Base-by-base conservation (phyloP, 257 asterid genomes). In the Solanum verrucosum region DNA sequence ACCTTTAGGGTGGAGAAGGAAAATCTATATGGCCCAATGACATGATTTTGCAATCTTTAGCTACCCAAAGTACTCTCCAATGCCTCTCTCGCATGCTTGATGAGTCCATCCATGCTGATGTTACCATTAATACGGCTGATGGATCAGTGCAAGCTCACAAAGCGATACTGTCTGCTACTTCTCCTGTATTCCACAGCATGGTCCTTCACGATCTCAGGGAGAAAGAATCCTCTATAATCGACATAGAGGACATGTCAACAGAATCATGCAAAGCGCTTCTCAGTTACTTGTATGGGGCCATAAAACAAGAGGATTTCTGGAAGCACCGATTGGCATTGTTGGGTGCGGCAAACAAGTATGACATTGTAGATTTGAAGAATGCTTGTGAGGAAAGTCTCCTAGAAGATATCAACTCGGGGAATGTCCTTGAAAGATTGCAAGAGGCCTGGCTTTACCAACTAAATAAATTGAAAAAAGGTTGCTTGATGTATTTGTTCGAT, bases 361-460 rank as follows among this genome's bases (percentile, higher is more conserved):
- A 91, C 85, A 95, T 97, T 10, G 89, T 91, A 15, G 98, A 93
- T 89, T 89, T 97, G 90, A 95, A 94, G 91, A 96, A 96, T 87
- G 93, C 98, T 33, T 97, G 99, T 13, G 98, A 97, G 86, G 98
- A 95, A 74, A 94, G 98, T 87, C 98, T 97, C 60, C 84, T 97
- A 31, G 99, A 97, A 90, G 99, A 97, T 46, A 94, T 97, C 38
- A 94, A 91, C 91, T 91, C 98, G 0, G 96, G 92, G 23, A 97
- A 97, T 42, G 99, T 97, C 90, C 99, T 97, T 1, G 98, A 93
- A 91, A 94, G 99, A 87, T 87, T 97, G 91, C 99, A 96, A 83
- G 98, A 96, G 90, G 99, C 99, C 46, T 95, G 98, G 99, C 96
- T 96, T 88, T 97, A 96, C 90, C 96, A 95, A 65, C 96, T 97